Evolutionary conservation across 768 basidiomycete species (phyloP), one percentile per base, ranked within the genome.

Genomic region (Mycena haematopus): DNA sequence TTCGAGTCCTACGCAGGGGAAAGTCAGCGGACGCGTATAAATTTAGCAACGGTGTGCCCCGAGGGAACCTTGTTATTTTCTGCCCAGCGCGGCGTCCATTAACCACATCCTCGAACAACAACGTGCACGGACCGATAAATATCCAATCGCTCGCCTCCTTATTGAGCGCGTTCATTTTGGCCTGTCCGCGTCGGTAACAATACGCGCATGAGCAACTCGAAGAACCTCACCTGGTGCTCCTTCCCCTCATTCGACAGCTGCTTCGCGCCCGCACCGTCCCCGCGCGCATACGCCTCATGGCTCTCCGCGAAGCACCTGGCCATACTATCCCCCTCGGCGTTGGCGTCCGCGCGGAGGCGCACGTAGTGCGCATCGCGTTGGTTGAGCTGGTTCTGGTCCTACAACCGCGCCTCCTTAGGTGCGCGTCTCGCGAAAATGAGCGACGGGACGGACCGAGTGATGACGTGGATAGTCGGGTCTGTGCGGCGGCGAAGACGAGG

Each of bases 121-220:
- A 15, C 24, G 4, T 38, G 21, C 31, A 74, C 85, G 52, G 63
- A 92, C 92, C 87, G 65, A 79, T 74, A 74, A 89, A 99, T 65
- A 98, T 96, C 91, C 92, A 96, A 52, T 89, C 85, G 62, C 89
- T 87, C 2, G 96, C 96, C 73, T 95, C 77, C 61, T 82, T 82
- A 73, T 98, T 95, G 63, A 94, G 75, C 51, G 82, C 73, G 65
- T 91, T 88, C 90, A 96, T 95, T 70, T 85, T 83, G 11, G 17
- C 21, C 62, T 63, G 31, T 22, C 21, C 36, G 7, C 50, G n/a
- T 24, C 29, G 29, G 4, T n/a, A n/a, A n/a, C 33, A 44, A 25
- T 59, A 21, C 36, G 36, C 36, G 36, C 13, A 14, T 17, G 6
- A 36, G n/a, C 7, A 42, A 42, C n/a, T 6, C 40, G 40, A 19